Conservation (phyloP, 2,329 filamentous ascomycete genomes). For the Teratosphaeria gauchensis region DNA sequence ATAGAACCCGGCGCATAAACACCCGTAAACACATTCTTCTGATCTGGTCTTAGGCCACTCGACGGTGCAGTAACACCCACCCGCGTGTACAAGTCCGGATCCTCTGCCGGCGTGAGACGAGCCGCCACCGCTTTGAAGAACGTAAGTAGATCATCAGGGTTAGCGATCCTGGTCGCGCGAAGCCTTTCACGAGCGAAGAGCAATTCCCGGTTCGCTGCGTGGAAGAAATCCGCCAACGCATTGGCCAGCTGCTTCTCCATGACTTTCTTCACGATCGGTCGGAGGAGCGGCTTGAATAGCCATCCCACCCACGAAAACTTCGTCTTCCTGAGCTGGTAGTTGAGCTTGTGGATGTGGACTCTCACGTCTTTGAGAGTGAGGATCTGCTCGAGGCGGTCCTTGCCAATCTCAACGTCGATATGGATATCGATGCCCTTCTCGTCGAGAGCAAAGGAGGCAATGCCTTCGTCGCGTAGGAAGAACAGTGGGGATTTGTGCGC, state of each 20-base stretch:
- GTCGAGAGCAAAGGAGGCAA: slow-evolving; percentile 77
- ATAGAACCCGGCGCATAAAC: slow-evolving; percentile 84
- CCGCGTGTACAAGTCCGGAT: slow-evolving; percentile 66
- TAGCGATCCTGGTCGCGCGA: slow-evolving; percentile 71
- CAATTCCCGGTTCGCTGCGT: slow-evolving; percentile 71
- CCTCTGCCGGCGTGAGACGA: slow-evolving; percentile 58
- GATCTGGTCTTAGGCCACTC: neutral
- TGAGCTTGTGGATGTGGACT: slow-evolving; percentile 77
- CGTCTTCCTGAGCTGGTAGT: slow-evolving; percentile 65
- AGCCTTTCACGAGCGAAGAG: slow-evolving; percentile 79
- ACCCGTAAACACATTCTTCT: slow-evolving; percentile 61
- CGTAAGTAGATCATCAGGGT: slow-evolving; percentile 68
- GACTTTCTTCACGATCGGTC: slow-evolving; percentile 67
- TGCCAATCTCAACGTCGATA: slow-evolving; percentile 73
- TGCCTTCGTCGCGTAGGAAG: slow-evolving; percentile 68
- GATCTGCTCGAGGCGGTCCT: slow-evolving; percentile 69
- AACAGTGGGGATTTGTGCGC: slow-evolving; percentile 62
- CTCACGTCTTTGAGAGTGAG: slow-evolving; percentile 65
- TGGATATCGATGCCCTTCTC: slow-evolving; percentile 79
- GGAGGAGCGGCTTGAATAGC: slow-evolving; percentile 74
- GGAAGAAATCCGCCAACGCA: slow-evolving; percentile 60
- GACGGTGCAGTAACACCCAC: slow-evolving; percentile 57
- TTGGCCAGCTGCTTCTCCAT: slow-evolving; percentile 69
- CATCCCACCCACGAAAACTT: slow-evolving; percentile 70
- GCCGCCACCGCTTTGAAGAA: slow-evolving; percentile 78